Evolutionary conservation across 2,329 filamentous ascomycete genomes (phyloP), one percentile per base, ranked within the genome.

Genomic region (Clonostachys chloroleuca): DNA sequence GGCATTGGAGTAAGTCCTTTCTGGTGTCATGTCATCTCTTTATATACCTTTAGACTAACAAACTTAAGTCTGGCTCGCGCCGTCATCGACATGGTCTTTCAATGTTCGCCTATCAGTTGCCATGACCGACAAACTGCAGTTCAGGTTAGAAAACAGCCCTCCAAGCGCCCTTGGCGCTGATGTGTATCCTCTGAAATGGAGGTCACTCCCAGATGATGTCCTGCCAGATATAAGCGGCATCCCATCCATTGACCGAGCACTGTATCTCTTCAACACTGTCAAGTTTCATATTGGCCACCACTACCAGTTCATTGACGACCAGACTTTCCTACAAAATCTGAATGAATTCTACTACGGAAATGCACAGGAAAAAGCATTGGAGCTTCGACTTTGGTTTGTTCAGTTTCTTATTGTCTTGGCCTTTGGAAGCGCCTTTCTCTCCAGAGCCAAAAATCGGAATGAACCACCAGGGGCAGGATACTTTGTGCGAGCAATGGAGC

Each of bases 271-370:
- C 48, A 55, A 63, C 43, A 58, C 60, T 3, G 65, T 67, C 45
- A 66, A 67, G 14, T 69, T 68, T 20, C 66, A 69, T 14, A 57
- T 69, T 0, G 60, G 64, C 5, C 64, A 67, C 18, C 60, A 56
- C 5, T 69, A 66, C 40, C 54, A 59, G 0, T 56, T 69, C 2
- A 62, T 69, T 17, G 60, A 68, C 30, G 64, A 68, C 40, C 53
- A 54, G 0, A 49, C 49, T 2, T 67, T 69, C 34, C 47, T 54
- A 1, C 52, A 49, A 3, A 51, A 63, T 37, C 52, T 64, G 3
- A 52, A 55, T 3, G 51, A 55, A 10, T 61, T 63, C 41, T 63
- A 63, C 42, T 44, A 49, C 17, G 55, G 55, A 10, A 43, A 49
- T 33, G 45, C 50, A 7, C 44, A 43, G 3, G 33, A 52, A 34